phyloP scores from a whole-genome alignment of 257 asterid genomes.

The Paulownia fortunei region DNA sequence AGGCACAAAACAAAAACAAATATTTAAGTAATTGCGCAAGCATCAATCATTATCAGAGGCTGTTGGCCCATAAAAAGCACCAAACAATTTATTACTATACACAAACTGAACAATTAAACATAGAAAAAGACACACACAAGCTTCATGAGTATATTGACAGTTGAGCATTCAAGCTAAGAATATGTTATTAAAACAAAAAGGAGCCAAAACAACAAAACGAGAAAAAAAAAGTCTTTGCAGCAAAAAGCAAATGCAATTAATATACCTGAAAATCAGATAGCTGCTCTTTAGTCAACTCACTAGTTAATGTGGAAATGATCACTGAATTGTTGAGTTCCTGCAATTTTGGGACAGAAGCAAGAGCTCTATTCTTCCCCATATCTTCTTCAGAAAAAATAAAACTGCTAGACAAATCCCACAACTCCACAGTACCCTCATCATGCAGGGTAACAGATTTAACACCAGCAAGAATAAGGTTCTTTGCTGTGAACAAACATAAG shows the following conservation, averaged over 20 bases:
- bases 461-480: constrained; percentile 59
- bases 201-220: not conserved
- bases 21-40: not conserved
- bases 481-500: constrained; percentile 39
- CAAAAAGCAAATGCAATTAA: not conserved
- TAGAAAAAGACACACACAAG: not conserved
- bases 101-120: not conserved
- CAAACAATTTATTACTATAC: not conserved
- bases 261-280: constrained; percentile 51
- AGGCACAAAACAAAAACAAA: too few species aligned
- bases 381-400: constrained; percentile 52
- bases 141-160: not conserved
- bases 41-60: not conserved
- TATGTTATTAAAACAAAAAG: not conserved
- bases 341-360: constrained; percentile 45
- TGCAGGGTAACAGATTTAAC: constrained; percentile 59
- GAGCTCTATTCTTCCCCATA: constrained; percentile 56
- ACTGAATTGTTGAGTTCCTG: constrained; percentile 53
- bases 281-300: constrained; percentile 42
- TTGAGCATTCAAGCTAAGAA: not conserved
- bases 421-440: constrained; percentile 53
- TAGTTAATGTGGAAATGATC: constrained; percentile 38
- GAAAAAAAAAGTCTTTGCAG: not conserved
- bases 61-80: not conserved
- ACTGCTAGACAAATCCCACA: constrained; percentile 57